Evolutionary conservation across 495 filamentous ascomycete species (phyloP).

Genomic region (Trichocladium uniseriatum): DNA sequence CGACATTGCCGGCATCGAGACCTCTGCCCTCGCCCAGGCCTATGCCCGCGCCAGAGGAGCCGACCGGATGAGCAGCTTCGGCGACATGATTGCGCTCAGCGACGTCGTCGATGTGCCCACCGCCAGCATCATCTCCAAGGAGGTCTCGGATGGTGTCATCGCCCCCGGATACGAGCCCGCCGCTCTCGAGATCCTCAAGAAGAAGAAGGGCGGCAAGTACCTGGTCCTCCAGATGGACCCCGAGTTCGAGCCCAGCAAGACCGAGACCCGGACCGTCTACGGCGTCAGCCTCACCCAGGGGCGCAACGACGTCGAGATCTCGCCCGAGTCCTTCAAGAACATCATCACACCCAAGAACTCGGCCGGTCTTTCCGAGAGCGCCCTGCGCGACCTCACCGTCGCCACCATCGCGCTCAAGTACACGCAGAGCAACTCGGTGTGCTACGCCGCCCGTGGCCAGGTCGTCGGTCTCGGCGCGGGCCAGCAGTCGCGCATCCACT

Average conservation of each 20-base stretch:
- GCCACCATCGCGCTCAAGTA: slow-evolving; percentile 96
- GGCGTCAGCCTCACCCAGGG: slow-evolving; percentile 78
- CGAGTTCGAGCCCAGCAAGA: slow-evolving; percentile 63
- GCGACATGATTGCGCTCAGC: slow-evolving; percentile 88
- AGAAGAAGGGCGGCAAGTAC: slow-evolving; percentile 98
- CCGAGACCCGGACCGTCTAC: slow-evolving; percentile 78
- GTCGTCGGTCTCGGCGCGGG: slow-evolving; percentile 90
- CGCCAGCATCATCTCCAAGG: slow-evolving; percentile 91
- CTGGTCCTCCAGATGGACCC: slow-evolving; percentile 91
- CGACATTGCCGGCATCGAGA: slow-evolving; percentile 80
- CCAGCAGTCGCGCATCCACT: slow-evolving; percentile 96
- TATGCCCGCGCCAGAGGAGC: slow-evolving; percentile 92
- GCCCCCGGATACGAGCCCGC: slow-evolving; percentile 76
- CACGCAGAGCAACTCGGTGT: slow-evolving; percentile 97
- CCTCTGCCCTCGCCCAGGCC: slow-evolving; percentile 78
- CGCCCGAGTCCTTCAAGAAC: slow-evolving; percentile 71
- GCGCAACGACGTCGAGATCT: slow-evolving; percentile 84
- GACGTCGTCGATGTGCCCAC: slow-evolving; percentile 83
- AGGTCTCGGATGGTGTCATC: slow-evolving; percentile 95
- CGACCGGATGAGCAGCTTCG: slow-evolving; percentile 95
- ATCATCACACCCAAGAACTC: slow-evolving; percentile 78
- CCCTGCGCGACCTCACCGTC: slow-evolving; percentile 82
- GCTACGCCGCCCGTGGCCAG: slow-evolving; percentile 92
- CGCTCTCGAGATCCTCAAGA: slow-evolving; percentile 83
- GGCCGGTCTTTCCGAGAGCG: slow-evolving; percentile 61